Percentiles rank a stretch among this genome's conserved stretches.
Conservation (phyloP, 1,284 basidiomycete genomes). For the Tausonia pullulans region DNA sequence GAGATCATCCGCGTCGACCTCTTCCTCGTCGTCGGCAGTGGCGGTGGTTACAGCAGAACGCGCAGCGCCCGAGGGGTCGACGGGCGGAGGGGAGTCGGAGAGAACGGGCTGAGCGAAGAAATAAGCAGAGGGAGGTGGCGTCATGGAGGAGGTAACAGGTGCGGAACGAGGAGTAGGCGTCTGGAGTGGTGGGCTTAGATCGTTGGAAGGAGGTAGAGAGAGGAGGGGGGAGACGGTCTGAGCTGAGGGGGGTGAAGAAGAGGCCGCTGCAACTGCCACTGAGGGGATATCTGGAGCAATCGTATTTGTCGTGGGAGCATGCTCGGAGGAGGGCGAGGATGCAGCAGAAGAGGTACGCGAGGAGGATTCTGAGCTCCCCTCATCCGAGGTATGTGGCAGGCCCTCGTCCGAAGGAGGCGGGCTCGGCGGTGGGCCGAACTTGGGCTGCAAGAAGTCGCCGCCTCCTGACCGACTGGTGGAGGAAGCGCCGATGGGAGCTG, state of each 20-base stretch:
- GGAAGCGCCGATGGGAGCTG: no score
- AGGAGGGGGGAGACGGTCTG: no score
- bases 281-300: neutral
- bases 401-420: constrained; percentile 3
- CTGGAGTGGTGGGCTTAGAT: no score
- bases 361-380: neutral
- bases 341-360: neutral
- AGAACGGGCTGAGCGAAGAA: no score
- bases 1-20: constrained; percentile 3
- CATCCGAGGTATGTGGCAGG: neutral
- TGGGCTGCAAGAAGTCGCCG: neutral
- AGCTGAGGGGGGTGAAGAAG: neutral
- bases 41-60: neutral
- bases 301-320: neutral
- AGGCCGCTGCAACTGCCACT: neutral
- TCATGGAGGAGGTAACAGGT: no score
- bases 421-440: constrained; percentile 2
- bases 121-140: no score
- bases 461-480: neutral
- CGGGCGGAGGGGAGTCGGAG: no score
- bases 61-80: neutral
- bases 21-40: neutral
- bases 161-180: no score
- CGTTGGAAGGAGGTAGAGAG: no score
- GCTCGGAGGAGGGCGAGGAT: neutral